Conservation (phyloP, 2,329 filamentous ascomycete genomes). For the Colletotrichum sansevieriae region DNA sequence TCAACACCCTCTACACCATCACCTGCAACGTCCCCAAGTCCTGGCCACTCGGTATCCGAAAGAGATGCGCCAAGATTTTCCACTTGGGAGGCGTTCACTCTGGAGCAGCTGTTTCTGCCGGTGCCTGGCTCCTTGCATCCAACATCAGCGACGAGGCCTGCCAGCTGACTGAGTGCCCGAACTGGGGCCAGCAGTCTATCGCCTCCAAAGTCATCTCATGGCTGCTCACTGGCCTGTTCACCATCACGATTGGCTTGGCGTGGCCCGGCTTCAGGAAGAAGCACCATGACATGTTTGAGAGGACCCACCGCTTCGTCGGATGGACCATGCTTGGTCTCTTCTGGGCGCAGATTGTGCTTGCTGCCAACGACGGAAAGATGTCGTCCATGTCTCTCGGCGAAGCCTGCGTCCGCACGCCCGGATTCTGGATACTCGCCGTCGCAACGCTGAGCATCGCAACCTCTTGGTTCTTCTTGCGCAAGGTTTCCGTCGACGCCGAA, state of each 20-base stretch:
- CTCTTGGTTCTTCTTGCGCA: constrained; percentile 80
- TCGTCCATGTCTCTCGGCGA: constrained; percentile 51
- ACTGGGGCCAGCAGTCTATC: constrained; percentile 47
- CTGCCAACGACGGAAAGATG: constrained; percentile 62
- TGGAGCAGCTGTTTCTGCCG: constrained; percentile 62
- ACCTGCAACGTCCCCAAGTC: constrained; percentile 59
- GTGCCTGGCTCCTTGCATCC: constrained; percentile 62
- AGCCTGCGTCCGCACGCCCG: constrained; percentile 55
- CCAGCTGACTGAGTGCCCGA: constrained; percentile 51
- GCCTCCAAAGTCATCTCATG: constrained; percentile 66
- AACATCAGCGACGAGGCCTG: constrained; percentile 48
- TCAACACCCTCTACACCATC: constrained; percentile 64
- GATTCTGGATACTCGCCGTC: constrained; percentile 76
- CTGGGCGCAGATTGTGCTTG: constrained; percentile 69
- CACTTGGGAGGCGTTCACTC: constrained; percentile 66
- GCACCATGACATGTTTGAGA: constrained; percentile 57
- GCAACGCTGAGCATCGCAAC: constrained; percentile 76
- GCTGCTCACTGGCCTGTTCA: constrained; percentile 67
- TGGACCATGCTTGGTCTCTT: constrained; percentile 71
- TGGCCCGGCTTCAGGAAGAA: constrained; percentile 74
- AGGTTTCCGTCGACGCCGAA: constrained; percentile 74
- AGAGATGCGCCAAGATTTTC: constrained; percentile 63
- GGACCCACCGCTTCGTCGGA: constrained; percentile 57
- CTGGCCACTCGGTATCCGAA: constrained; percentile 62
- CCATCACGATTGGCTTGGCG: constrained; percentile 70